Conservation (phyloP, 176 grass and related monocot genomes). For the Ananas comosus region DNA sequence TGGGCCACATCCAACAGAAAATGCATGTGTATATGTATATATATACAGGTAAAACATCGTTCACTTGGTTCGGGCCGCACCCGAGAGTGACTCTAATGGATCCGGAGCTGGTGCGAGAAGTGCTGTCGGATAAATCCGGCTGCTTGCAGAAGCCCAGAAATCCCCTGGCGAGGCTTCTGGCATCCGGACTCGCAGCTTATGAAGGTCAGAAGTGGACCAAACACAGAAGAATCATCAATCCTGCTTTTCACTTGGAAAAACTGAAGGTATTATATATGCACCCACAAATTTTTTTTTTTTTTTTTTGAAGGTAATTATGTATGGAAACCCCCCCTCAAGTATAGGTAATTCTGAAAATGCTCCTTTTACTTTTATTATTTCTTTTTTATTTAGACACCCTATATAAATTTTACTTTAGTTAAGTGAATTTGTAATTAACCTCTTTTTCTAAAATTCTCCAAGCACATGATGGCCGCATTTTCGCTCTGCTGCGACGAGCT, state of each 20-base stretch:
- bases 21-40: not conserved
- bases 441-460: no score
- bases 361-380: no score
- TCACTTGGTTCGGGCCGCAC: constrained; percentile 39
- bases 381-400: no score
- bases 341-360: not conserved
- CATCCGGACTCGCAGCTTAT: constrained; percentile 5
- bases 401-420: no score
- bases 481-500: constrained; percentile 27
- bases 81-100: constrained; percentile 48
- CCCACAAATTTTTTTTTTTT: no score
- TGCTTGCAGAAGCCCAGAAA: constrained; percentile 26
- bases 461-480: constrained; percentile 53
- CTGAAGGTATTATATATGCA: no score
- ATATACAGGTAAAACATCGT: constrained; percentile 31
- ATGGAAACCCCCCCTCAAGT: not conserved
- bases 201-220: constrained; percentile 57
- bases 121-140: constrained; percentile 38
- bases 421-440: no score
- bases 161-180: not conserved
- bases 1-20: no score
- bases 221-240: constrained; percentile 59
- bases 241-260: constrained; percentile 62
- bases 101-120: constrained; percentile 37
- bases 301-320: constrained; percentile 33